Evolutionary conservation across 164 flowering plant genomes (phyloP).

Genomic region (Aristolochia contorta): DNA sequence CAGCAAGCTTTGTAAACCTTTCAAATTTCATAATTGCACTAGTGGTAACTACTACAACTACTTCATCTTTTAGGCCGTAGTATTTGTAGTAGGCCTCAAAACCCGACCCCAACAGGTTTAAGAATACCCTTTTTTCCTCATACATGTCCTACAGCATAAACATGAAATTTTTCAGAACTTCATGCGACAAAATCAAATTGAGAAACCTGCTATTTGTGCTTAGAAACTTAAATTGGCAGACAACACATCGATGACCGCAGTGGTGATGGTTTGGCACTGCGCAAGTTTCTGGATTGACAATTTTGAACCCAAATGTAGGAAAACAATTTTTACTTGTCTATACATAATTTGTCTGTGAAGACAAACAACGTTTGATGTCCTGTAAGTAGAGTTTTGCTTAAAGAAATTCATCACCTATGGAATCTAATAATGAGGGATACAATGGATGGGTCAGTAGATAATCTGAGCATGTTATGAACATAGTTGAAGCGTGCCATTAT

Average conservation of each 20-base stretch:
- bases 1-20: slow-evolving; percentile 93
- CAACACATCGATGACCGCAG: no score
- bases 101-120: slow-evolving; percentile 98
- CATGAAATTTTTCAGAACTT: neutral
- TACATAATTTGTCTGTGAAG: no score
- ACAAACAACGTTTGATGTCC: no score
- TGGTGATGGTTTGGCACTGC: no score
- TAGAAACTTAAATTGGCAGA: neutral
- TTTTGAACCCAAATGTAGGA: no score
- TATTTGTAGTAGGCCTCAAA: slow-evolving; percentile 98
- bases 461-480: no score
- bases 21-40: slow-evolving; percentile 99
- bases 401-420: no score
- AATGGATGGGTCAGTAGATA: neutral
- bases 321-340: neutral
- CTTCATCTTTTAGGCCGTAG: slow-evolving; percentile 72
- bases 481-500: neutral
- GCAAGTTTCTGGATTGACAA: no score
- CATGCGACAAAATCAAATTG: no score
- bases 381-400: no score
- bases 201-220: neutral
- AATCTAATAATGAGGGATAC: neutral
- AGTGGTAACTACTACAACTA: slow-evolving; percentile 76
- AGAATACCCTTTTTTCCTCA: slow-evolving; percentile 95
- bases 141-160: slow-evolving; percentile 72